Evolutionary conservation across 2,329 filamentous ascomycete genomes (phyloP).

Genomic region (Elsinoe arachidis): DNA sequence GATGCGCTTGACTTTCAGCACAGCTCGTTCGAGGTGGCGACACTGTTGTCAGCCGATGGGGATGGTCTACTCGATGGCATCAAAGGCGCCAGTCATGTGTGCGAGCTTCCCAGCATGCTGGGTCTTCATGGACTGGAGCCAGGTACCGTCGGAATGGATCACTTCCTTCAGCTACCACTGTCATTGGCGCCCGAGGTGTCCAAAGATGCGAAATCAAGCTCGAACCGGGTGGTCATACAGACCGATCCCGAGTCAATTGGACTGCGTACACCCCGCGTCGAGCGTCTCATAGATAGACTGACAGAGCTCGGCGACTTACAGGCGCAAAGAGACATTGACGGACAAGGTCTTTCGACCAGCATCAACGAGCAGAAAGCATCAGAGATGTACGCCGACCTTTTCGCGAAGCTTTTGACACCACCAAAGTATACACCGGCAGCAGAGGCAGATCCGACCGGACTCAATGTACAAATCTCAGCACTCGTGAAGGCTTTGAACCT

Average conservation of each 20-base stretch:
- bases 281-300: conserved; percentile 20
- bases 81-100: conserved; percentile 10
- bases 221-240: conserved; percentile 19
- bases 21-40: conserved; percentile 5
- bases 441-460: conserved; percentile 13
- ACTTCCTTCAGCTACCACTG: conserved; percentile 38
- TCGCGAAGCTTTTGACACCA: conserved; percentile 20
- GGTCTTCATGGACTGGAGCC: conserved; percentile 37
- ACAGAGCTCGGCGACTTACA: conserved; percentile 18
- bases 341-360: background rate
- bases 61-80: background rate
- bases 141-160: conserved; percentile 39
- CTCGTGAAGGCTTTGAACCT: conserved; percentile 35
- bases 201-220: background rate
- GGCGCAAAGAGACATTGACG: conserved; percentile 1
- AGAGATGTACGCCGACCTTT: conserved; percentile 24
- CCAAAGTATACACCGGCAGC: conserved; percentile 3
- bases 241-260: conserved; percentile 21
- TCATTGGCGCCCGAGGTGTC: background rate
- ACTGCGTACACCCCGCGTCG: conserved; percentile 19
- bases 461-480: conserved; percentile 39
- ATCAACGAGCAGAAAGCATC: conserved; percentile 18
- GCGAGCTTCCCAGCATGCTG: conserved; percentile 43
- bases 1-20: conserved; percentile 5
- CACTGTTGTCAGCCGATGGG: background rate